Conservation (phyloP, 441 rosid genomes). For the Francoa sonchifolia region DNA sequence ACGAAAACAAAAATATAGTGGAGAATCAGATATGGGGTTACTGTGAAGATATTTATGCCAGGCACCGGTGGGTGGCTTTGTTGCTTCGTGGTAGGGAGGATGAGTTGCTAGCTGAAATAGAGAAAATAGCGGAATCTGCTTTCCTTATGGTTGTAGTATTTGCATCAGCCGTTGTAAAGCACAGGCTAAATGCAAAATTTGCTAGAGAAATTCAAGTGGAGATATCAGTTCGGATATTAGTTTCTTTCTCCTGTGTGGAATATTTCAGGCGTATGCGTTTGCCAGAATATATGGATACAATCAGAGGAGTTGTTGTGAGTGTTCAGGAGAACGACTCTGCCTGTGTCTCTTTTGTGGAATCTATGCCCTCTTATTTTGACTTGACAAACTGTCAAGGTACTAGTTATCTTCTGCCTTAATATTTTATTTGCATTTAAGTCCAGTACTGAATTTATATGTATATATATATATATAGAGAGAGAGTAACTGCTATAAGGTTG, state of each 20-base stretch:
- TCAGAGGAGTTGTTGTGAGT: conserved; percentile 54
- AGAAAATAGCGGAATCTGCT: conserved; percentile 79
- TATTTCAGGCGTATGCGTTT: conserved; percentile 70
- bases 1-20: conserved; percentile 39
- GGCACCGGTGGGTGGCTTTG: conserved; percentile 55
- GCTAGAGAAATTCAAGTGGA: conserved; percentile 41
- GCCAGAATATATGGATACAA: conserved; percentile 81
- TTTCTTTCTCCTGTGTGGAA: conserved; percentile 71
- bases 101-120: conserved; percentile 42
- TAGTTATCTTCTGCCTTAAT: conserved; percentile 5
- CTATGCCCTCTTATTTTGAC: conserved; percentile 58
- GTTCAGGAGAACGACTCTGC: conserved; percentile 67
- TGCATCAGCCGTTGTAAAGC: conserved; percentile 60
- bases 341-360: conserved; percentile 56
- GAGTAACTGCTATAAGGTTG: conserved; percentile 4
- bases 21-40: conserved; percentile 66
- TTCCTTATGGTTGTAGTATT: conserved; percentile 85
- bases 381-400: conserved; percentile 61
- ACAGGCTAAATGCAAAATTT: conserved; percentile 35
- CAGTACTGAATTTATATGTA: not conserved
- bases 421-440: not conserved
- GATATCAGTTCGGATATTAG: conserved; percentile 55
- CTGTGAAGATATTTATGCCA: conserved; percentile 59
- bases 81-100: conserved; percentile 47
- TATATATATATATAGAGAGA: too few species aligned